A percentile compares a stretch with the other conserved stretches of the same genome.
phyloP scores from a whole-genome alignment of 2,329 filamentous ascomycete genomes.

The Colletotrichum godetiae region DNA sequence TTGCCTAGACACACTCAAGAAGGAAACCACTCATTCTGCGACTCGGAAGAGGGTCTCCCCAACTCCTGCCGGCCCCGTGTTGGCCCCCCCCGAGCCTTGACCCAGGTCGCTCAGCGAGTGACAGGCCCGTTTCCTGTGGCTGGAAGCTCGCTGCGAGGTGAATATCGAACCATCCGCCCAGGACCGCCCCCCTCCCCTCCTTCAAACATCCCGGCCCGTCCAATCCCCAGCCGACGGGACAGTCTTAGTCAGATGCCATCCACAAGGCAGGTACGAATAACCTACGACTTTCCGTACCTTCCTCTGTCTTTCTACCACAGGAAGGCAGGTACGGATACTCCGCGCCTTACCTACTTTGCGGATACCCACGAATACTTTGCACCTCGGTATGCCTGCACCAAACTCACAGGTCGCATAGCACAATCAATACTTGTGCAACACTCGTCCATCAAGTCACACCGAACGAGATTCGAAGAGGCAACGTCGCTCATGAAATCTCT shows the following conservation, averaged over 20 bases:
- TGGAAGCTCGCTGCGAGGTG: slow-evolving; percentile 3
- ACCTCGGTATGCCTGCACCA: too few species aligned
- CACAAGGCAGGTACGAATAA: not conserved
- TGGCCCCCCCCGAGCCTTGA: not conserved
- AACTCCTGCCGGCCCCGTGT: slow-evolving; percentile 24
- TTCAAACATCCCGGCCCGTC: slow-evolving; percentile 6
- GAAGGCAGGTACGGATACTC: not conserved
- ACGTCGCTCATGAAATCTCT: not conserved
- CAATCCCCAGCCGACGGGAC: slow-evolving; percentile 2
- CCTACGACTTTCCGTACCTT: not conserved
- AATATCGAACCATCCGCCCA: slow-evolving; percentile 26
- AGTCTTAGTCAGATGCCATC: not conserved
- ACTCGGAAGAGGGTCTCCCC: slow-evolving; percentile 28
- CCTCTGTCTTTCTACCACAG: not conserved
- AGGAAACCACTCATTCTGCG: slow-evolving; percentile 22
- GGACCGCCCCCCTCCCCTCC: not conserved
- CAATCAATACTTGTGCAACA: not conserved
- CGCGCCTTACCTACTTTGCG: too few species aligned
- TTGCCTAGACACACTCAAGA: not conserved
- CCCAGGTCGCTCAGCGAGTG: not conserved
- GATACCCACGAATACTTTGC: too few species aligned
- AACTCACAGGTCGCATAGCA: not conserved
- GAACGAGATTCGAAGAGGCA: not conserved
- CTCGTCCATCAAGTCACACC: not conserved
- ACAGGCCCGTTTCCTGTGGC: slow-evolving; percentile 16